Evolutionary conservation across 148 eudicot species (phyloP), one percentile per base, ranked within the genome.

Genomic region (Bassia scoparia): DNA sequence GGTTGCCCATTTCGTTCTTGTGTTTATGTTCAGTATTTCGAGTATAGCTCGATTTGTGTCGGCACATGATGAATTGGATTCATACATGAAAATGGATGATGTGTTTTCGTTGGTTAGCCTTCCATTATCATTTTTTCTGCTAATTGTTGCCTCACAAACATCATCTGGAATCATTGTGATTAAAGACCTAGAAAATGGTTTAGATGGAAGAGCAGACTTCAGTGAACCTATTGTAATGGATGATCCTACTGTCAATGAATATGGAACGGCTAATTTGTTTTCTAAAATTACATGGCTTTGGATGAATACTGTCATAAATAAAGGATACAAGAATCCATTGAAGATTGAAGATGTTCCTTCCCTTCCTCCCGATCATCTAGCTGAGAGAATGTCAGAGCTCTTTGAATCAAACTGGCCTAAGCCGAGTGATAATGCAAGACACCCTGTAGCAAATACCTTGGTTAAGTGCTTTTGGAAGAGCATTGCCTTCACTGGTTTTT

Each of bases 401-500:
- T 94, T 94, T 23, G 89, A 84, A 58, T 69, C 77, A 48, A 88
- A 91, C 7, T 94, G 97, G 97, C 98, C 97, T 21, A 86, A 87
- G 41, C 86, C 88, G 24, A 73, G 81, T 34, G 95, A 90, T 61
- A 84, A 84, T 68, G 83, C 83, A 16, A 88, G 83, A 66, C 90
- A 89, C 73, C 97, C 97, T 0, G 97, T 94, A 61, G 75, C 84
- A 46, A 83, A 70, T 20, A 88, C 98, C 20, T 75, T 94, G 74
- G 12, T 91, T 14, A 83, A 89, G 21, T 89, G 97, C 80, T 94
- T 94, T 69, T 88, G 96, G 97, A 94, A 82, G 81, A 84, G 89
- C 17, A 38, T 88, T 31, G 77, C 79, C 13, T 85, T 91, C 62
- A 93, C 97, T 0, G 97, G 93, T 6, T 71, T 67, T 61, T 85